phyloP scores from a whole-genome alignment of 2,329 filamentous ascomycete genomes.

The Sporothrix pallida region DNA sequence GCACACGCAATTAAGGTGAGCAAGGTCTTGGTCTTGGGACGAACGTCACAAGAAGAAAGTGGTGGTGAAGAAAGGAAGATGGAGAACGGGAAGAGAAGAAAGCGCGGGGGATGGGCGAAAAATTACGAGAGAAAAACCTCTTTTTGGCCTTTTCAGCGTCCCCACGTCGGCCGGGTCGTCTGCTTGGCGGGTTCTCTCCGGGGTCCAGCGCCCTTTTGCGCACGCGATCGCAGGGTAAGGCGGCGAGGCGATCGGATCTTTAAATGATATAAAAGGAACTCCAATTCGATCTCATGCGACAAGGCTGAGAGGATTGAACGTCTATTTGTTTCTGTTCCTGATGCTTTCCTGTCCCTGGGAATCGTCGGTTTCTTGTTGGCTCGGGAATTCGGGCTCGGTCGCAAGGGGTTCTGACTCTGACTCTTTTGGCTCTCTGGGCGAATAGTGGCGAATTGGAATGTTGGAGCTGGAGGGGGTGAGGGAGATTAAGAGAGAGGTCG shows the following conservation, averaged over 20 bases:
- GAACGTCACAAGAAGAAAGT: background rate
- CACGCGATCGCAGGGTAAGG: slow-evolving; percentile 30
- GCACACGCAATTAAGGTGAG: slow-evolving; percentile 11
- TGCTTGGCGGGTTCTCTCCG: slow-evolving; percentile 31
- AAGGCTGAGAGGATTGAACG: background rate
- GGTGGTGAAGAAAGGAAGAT: slow-evolving; percentile 30
- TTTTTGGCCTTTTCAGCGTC: slow-evolving; percentile 32
- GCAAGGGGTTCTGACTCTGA: slow-evolving; percentile 23
- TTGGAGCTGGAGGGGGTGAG: slow-evolving; percentile 5
- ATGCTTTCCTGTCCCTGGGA: background rate
- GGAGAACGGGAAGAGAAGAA: slow-evolving; percentile 28
- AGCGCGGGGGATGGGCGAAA: slow-evolving; percentile 34
- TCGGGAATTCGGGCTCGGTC: slow-evolving; percentile 4
- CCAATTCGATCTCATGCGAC: background rate
- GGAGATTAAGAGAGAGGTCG: slow-evolving; percentile 15
- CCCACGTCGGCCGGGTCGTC: slow-evolving; percentile 35
- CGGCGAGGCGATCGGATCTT: slow-evolving; percentile 2
- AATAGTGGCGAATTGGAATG: slow-evolving; percentile 5
- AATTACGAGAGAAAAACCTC: slow-evolving; percentile 39
- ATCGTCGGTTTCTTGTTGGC: background rate
- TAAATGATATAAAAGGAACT: slow-evolving; percentile 8
- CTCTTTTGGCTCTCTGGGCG: background rate
- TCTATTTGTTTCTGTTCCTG: background rate
- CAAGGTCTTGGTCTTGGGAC: background rate
- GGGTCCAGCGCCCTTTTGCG: slow-evolving; percentile 28